Evolutionary conservation across 1,284 basidiomycete genomes (phyloP).

Genomic region (Irpex sp.): DNA sequence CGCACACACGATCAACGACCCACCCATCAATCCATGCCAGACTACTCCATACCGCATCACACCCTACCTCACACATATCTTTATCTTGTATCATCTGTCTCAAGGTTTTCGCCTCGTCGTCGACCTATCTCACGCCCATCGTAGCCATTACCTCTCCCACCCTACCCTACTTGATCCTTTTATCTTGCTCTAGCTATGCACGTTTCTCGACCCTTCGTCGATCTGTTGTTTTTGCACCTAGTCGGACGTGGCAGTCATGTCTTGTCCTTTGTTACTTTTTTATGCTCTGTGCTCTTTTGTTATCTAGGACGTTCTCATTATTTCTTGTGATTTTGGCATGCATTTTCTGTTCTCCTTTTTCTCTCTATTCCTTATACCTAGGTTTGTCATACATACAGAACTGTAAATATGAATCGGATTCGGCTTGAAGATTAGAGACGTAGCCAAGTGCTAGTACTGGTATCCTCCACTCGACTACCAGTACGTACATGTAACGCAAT

Average conservation of each 20-base stretch:
- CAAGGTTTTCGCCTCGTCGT: not conserved
- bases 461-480: too few relatives aligned
- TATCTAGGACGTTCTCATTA: not conserved
- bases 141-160: not conserved
- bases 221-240: slow-evolving; percentile 1
- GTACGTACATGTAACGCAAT: too few relatives aligned
- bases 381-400: not conserved
- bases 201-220: not conserved
- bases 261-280: not conserved
- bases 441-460: too few relatives aligned
- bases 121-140: not conserved
- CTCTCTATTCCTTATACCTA: not conserved
- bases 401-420: not conserved
- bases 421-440: not conserved
- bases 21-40: not conserved
- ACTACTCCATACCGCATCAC: not conserved
- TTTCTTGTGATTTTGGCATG: not conserved
- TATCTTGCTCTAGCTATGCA: not conserved
- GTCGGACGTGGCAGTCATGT: not conserved
- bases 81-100: slow-evolving; percentile 2
- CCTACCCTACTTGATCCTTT: not conserved
- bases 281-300: slow-evolving; percentile 2
- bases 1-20: not conserved
- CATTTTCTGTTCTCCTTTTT: not conserved
- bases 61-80: not conserved